phyloP scores from a whole-genome alignment of 1,284 basidiomycete species.

The Apiotrichum domesticum region DNA sequence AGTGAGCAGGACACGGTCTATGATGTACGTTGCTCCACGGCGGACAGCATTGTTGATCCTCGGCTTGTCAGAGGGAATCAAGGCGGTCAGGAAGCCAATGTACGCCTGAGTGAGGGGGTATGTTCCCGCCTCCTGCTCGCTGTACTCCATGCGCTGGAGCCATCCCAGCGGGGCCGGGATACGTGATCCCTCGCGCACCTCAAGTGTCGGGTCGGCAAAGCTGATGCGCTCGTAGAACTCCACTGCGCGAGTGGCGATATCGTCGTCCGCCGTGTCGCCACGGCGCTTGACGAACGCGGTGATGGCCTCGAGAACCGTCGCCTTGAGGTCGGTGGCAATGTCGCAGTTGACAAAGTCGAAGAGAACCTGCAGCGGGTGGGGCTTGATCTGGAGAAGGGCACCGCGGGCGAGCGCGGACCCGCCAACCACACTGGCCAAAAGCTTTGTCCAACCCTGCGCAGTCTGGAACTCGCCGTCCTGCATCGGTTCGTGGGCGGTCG shows the following conservation, averaged over 20 bases:
- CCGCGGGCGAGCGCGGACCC: constrained; percentile 53
- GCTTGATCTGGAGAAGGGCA: constrained; percentile 61
- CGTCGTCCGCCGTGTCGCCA: constrained; percentile 58
- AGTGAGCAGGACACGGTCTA: constrained; percentile 74
- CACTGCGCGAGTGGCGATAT: constrained; percentile 65
- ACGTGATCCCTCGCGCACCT: constrained; percentile 26
- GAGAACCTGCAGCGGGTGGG: constrained; percentile 69
- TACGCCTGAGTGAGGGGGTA: constrained; percentile 88
- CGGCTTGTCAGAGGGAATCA: constrained; percentile 54
- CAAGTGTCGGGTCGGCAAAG: constrained; percentile 49
- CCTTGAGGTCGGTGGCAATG: constrained; percentile 83
- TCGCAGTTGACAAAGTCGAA: constrained; percentile 71
- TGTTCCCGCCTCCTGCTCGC: constrained; percentile 68
- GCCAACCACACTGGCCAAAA: constrained; percentile 72
- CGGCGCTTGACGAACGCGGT: constrained; percentile 77
- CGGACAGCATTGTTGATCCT: constrained; percentile 54
- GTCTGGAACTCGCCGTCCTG: constrained; percentile 29
- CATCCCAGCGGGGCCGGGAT: constrained; percentile 36
- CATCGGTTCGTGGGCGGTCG: constrained; percentile 25
- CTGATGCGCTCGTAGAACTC: constrained; percentile 62
- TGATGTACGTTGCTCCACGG: constrained; percentile 62
- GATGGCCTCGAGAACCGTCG: constrained; percentile 73
- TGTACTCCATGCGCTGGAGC: constrained; percentile 56
- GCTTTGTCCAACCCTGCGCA: constrained; percentile 40
- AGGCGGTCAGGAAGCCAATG: constrained; percentile 69